Base-by-base conservation (phyloP, 1,284 basidiomycete species). In the Heliocybe sulcata region DNA sequence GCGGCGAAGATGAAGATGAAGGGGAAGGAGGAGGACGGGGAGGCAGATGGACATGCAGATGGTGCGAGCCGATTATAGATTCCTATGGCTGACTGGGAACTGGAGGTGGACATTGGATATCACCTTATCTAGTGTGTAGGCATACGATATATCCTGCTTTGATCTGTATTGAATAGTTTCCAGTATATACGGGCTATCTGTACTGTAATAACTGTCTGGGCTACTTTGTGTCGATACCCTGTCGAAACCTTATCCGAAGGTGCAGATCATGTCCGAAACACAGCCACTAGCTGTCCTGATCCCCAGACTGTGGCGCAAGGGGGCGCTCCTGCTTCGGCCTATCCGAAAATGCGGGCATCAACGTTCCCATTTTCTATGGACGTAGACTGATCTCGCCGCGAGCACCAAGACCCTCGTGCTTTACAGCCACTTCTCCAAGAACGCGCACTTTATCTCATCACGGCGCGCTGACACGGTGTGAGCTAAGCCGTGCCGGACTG, bases 401-500 rank as follows among this genome's bases (percentile, higher is more conserved):
- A 35, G 16, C 9, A 9, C 16, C 33, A 35, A 9, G 38, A 16
- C 19, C 16, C 38, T 9, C n/a, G n/a, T n/a, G n/a, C n/a, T n/a
- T n/a, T n/a, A n/a, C n/a, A n/a, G n/a, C n/a, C n/a, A n/a, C n/a
- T 42, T 55, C 54, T 14, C 12, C 57, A n/a, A 53, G 58, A 71
- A 73, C 14, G 55, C 56, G 49, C 70, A 73, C 35, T 67, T 66
- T 70, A 72, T 71, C 51, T 63, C 57, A 50, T 61, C 64, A 8
- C 55, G 52, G n/a, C n/a, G n/a, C n/a, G n/a, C n/a, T n/a, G 38
- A 8, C n/a, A 6, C n/a, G 16, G 8, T 42, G 8, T 8, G n/a
- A 35, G 9, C 33, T 35, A 35, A n/a, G n/a, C n/a, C n/a, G n/a
- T n/a, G n/a, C n/a, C n/a, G n/a, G n/a, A n/a, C n/a, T n/a, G n/a